A percentile compares a stretch with the other conserved stretches of the same genome.
Evolutionary conservation across 306 rosid species (phyloP).

Genomic region (Cercis canadensis): DNA sequence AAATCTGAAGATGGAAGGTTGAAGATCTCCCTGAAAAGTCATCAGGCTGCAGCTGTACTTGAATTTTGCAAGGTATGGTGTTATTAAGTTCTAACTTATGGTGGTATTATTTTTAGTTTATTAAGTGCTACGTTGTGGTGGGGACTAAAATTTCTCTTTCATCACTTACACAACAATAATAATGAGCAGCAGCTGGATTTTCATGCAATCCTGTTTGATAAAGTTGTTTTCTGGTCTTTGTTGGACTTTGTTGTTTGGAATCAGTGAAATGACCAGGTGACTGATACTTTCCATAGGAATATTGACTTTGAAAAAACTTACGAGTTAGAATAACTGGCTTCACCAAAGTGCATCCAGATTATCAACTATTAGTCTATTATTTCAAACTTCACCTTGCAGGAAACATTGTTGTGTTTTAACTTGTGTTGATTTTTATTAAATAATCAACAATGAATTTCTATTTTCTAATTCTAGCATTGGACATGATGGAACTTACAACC

Average conservation of each 20-base stretch:
- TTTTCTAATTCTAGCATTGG: background rate
- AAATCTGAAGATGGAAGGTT: constrained; percentile 77
- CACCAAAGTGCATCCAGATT: background rate
- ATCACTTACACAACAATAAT: constrained; percentile 1
- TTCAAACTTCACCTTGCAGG: background rate
- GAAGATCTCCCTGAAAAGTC: constrained; percentile 72
- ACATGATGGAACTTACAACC: background rate
- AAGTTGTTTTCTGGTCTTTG: constrained; percentile 2
- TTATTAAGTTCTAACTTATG: constrained; percentile 5
- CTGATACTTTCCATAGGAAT: constrained; percentile 1
- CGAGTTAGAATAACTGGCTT: constrained; percentile 14
- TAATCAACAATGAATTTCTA: constrained; percentile 5
- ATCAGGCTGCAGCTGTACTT: constrained; percentile 75
- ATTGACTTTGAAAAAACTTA: constrained; percentile 22
- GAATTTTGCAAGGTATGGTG: constrained; percentile 87
- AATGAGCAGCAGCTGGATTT: constrained; percentile 7
- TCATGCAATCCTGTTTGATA: constrained; percentile 11
- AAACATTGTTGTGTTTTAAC: background rate
- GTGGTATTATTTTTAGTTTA: constrained; percentile 19
- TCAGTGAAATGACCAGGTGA: background rate
- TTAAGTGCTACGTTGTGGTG: constrained; percentile 24
- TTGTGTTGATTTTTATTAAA: constrained; percentile 3
- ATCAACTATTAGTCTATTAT: background rate
- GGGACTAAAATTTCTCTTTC: constrained; percentile 23
- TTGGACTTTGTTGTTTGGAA: constrained; percentile 16